Base-by-base conservation (phyloP, 257 asterid genomes). In the Gynochthodes officinalis region DNA sequence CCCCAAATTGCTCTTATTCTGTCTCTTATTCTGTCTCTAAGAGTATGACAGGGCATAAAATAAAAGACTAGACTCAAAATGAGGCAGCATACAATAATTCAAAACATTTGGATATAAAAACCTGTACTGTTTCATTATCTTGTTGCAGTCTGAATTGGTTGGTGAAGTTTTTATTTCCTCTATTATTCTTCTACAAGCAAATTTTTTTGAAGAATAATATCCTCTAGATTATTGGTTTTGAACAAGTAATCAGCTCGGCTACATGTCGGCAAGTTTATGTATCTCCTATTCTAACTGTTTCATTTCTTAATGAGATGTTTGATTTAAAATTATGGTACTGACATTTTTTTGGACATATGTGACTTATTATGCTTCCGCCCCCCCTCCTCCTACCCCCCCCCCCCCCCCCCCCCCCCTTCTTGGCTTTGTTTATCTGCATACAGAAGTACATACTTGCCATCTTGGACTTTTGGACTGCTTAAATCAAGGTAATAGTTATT, bases 391-490 rank as follows among this genome's bases (percentile, higher is more conserved):
- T n/a, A n/a, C n/a, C n/a, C n/a, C n/a, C n/a, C n/a, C n/a, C n/a
- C n/a, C n/a, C n/a, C n/a, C n/a, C n/a, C n/a, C n/a, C n/a, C n/a
- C n/a, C 33, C 21, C 74, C 67, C 62, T 77, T 68, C 77, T 37
- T 74, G 60, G 73, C 78, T 72, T 81, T 70, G 53, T 65, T 83
- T 78, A 16, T 85, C 25, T 77, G 79, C 76, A 49, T 81, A 79
- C 89, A 87, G 94, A 90, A 92, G 98, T 92, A 86, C 79, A 69
- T 73, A 82, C 92, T n/a, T 81, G 96, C 81, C 92, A 84, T 82
- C 82, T 73, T 19, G 93, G 92, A 76, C 94, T 90, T 75, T 78
- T 70, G 84, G 92, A 86, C 78, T 82, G 81, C 65, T 70, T 83
- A 74, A 75, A 65, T 35, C 73, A 76, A 90, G 96, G 98, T 92